Evolutionary conservation across 495 filamentous ascomycete genomes (phyloP), one percentile per base, ranked within the genome.

Genomic region (Pseudevernia furfuracea): DNA sequence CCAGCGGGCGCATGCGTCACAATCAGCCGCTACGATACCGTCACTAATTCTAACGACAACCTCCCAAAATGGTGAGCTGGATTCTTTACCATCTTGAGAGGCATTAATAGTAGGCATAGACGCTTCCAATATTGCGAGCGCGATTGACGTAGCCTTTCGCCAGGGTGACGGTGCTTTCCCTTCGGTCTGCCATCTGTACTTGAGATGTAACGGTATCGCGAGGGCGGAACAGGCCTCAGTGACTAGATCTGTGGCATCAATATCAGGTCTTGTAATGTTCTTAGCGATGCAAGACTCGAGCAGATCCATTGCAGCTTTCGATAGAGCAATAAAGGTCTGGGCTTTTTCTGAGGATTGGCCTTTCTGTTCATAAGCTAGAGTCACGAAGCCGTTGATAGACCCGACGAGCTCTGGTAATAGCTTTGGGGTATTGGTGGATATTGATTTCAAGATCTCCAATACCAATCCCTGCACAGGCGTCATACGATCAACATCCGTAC

Each of bases 281-380:
- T 81, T 76, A 25, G 84, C 70, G 25, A 92, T 76, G 36, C 93
- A 80, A 58, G 76, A 79, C 68, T 87, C 80, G 0, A 93, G 73
- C 41, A 92, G 79, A 21, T 80, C 78, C 77, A 95, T 94, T 55
- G 86, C 81, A 28, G 84, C 80, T 71, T 87, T 90, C 0, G 92
- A 92, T 70, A 97, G 83, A 23, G 94, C 91, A 58, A 98, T 84
- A 71, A 89, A 97, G 2, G 89, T 91, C 63, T 73, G 77, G 6
- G 52, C 38, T 59, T 62, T 58, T 19, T 34, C 25, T 14, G 36
- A 43, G 14, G 59, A 21, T 32, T 60, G 32, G 19, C 19, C n/a
- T 21, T 61, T 28, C n/a, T 63, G 48, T 57, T 65, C 71, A 71
- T 88, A 90, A 4, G 90, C 84, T 19, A 98, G 71, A 0, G 83